Evolutionary conservation across 371 early-diverging fungal genomes (phyloP), one percentile per base, ranked within the genome.

Genomic region (Rhizomucor miehei): DNA sequence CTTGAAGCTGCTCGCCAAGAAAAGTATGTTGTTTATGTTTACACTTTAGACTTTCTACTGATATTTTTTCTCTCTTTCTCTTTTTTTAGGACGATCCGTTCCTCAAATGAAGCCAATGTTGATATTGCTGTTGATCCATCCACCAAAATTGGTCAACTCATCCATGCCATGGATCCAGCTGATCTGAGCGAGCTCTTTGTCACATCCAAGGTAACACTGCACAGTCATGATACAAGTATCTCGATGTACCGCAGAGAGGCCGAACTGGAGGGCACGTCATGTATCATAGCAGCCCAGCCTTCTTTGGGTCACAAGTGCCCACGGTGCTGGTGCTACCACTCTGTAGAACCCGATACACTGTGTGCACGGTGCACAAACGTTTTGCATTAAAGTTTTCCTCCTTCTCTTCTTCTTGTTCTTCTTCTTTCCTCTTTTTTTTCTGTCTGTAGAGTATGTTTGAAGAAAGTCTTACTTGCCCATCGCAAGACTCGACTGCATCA

Each of bases 1-100:
- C 62, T 91, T 13, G 92, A 91, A 66, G 64, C 65, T 5, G 84
- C 85, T 2, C 82, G 92, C 2, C 78, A 83, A 49, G 80, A 77
- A 37, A 87, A 89, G 79, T 81, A 67, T 56, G 65, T 58, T 1
- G 1, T 39, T 20, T 14, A 24, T 25, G 13, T 39, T 34, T 6
- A 16, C 25, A 47, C 24, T 23, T 24, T 47, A 8, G 16, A 21
- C 37, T 10, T 9, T 25, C 11, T 10, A n/a, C 19, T 19, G 40
- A 3, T 34, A 41, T 40, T n/a, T 16, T 12, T n/a, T n/a, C n/a
- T n/a, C n/a, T n/a, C n/a, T n/a, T n/a, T n/a, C n/a, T n/a, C n/a
- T n/a, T 54, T 45, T 12, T 35, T 47, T 53, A 77, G 77, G 45
- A 60, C 62, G 17, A 71, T 84, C 21, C 73, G 82, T n/a, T 69